Conservation (phyloP, 2,329 filamentous ascomycete genomes). For the Sporothrix schenckii region DNA sequence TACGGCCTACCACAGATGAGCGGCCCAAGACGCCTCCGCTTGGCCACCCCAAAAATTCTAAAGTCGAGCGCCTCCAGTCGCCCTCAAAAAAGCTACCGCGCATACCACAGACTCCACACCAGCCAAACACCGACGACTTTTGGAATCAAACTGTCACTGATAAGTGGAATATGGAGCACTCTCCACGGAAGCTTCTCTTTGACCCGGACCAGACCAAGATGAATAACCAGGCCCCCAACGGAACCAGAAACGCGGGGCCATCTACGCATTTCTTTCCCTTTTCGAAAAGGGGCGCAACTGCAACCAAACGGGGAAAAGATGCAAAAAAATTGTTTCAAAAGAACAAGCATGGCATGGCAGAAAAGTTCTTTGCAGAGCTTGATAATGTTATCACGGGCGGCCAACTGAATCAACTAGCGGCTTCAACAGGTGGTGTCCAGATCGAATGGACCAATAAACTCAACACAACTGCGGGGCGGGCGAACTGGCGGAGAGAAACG, state of each 20-base stretch:
- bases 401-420: slow-evolving; percentile 60
- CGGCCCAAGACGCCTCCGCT: slow-evolving; percentile 36
- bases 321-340: slow-evolving; percentile 64
- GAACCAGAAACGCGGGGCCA: slow-evolving; percentile 1
- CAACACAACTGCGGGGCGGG: slow-evolving; percentile 75
- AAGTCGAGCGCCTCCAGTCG: slow-evolving; percentile 39
- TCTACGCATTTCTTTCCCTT: background rate
- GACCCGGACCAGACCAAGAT: slow-evolving; percentile 33
- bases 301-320: slow-evolving; percentile 44
- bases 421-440: slow-evolving; percentile 68
- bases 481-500: slow-evolving; percentile 69
- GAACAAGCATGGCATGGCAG: slow-evolving; percentile 64
- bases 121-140: slow-evolving; percentile 59
- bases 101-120: slow-evolving; percentile 59
- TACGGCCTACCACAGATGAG: slow-evolving; percentile 16
- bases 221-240: background rate
- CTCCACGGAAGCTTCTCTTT: slow-evolving; percentile 43
- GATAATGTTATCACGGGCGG: slow-evolving; percentile 66
- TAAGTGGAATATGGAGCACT: slow-evolving; percentile 65
- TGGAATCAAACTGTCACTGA: slow-evolving; percentile 63
- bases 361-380: slow-evolving; percentile 67
- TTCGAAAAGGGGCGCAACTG: slow-evolving; percentile 40
- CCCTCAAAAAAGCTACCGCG: slow-evolving; percentile 44
- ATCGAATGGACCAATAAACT: slow-evolving; percentile 78
- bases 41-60: slow-evolving; percentile 30